Base-by-base conservation (phyloP, 192 early-diverging fungal genomes). In the Paraglomus occultum region DNA sequence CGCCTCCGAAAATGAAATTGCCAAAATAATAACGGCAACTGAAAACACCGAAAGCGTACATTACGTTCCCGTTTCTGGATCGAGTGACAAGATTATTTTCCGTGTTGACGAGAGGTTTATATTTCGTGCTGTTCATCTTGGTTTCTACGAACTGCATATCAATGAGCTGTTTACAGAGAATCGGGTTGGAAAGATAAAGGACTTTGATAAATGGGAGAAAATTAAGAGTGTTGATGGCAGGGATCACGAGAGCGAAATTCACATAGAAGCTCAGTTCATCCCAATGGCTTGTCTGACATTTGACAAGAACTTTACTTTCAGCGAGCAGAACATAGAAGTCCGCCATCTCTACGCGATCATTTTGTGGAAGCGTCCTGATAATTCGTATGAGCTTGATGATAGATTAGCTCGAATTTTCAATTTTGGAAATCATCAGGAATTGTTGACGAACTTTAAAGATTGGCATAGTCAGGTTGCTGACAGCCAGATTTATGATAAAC, bases 281-380 rank as follows among this genome's bases (percentile, higher is more conserved):
- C 7, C 67, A 5, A 57, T 54, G 5, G 0, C 31, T 31, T 3
- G 0, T 8, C 44, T 54, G 10, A 57, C 11, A 2, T 17, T 9
- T 18, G 38, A 46, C 7, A 51, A 57, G 6, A 43, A 23, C 40
- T 69, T 69, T 43, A n/a, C 47, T 6, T 55, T 69, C 6, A 45
- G 9, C 0, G 7, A 14, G 20, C 18, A 69, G 4, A 46, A 51
- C 10, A 31, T 69, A n/a, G 38, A 8, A 14, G 6, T 45, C 47
- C 40, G 50, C 8, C 67, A 69, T 43, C n/a, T 69, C n/a, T 69
- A 69, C 17, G 57, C 39, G 6, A 17, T 69, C 11, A 18, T 69
- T 1, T 46, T 51, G 7, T 69, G 51, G 53, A 39, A 46, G 14
- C 10, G 14, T 18, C 12, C 49, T 8, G 40, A 43, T 5, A 51